Conservation (phyloP, 2,329 filamentous ascomycete species). For the Diaporthe vexans region DNA sequence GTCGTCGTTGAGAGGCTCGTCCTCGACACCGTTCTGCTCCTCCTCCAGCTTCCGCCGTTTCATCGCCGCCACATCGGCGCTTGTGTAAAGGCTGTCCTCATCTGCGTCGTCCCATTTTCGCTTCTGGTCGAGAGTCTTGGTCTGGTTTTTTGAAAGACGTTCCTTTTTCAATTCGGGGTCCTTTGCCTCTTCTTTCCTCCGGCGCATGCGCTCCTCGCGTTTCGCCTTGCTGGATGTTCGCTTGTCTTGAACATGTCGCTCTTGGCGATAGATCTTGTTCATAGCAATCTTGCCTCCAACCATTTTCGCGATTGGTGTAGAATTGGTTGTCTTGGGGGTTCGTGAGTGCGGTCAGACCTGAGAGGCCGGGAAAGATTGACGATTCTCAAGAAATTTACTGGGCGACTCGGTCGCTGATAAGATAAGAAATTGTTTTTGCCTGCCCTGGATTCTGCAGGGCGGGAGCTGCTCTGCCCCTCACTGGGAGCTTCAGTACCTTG, state of each 20-base stretch:
- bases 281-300: conserved; percentile 54
- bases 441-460: neutral
- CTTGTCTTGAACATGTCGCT: conserved; percentile 85
- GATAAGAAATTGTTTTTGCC: conserved; percentile 22
- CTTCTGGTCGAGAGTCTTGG: conserved; percentile 87
- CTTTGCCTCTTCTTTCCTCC: conserved; percentile 88
- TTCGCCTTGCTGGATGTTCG: conserved; percentile 80
- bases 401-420: conserved; percentile 15
- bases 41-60: conserved; percentile 69
- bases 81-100: conserved; percentile 67
- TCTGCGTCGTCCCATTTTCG: conserved; percentile 89
- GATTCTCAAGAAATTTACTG: conserved; percentile 21
- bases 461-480: conserved; percentile 20
- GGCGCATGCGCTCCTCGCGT: conserved; percentile 81
- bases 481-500: conserved; percentile 6
- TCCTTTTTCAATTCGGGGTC: conserved; percentile 82
- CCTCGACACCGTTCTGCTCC: conserved; percentile 60
- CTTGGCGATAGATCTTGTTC: conserved; percentile 86
- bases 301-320: conserved; percentile 28
- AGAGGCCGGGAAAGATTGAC: neutral
- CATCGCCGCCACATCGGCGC: conserved; percentile 71
- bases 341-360: neutral
- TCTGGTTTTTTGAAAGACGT: conserved; percentile 82
- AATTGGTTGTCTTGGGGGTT: neutral
- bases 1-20: conserved; percentile 58